Evolutionary conservation across 805 yeast genomes (phyloP), one percentile per base, ranked within the genome.

Genomic region (Ogataea glucozyma): DNA sequence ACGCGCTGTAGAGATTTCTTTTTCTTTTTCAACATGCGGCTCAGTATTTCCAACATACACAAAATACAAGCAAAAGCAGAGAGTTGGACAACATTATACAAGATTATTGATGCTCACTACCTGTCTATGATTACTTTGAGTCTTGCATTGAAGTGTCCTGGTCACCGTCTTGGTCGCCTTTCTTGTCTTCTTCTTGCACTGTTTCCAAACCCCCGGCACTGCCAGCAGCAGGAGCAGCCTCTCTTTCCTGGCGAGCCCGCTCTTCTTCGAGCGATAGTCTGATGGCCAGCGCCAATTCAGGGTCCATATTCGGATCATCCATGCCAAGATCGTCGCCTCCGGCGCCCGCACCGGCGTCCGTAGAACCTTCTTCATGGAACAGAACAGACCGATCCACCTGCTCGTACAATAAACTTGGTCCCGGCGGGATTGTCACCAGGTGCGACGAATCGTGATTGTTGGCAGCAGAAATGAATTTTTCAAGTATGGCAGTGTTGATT

Each of bases 231-330:
- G 51, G 49, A 3, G 63, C 62, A 23, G 78, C 73, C 53, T 80
- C 82, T 60, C 90, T 77, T 52, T 87, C 96, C 61, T 88, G 97
- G 69, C 98, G 81, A 39, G 87, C 83, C 56, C 84, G 86, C 62
- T 91, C 98, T 61, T 93, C 99, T 61, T 93, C 98, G 58, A 93
- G 73, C 0, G 98, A 91, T 65, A 93, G 73, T 61, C 98, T 81
- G 58, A 93, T 77, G 1, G 98, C 99, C 73, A 93, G 74, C 0
- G 98, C 99, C 61, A 93, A 78, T 66, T 93, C 99, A 23, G 98
- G 98, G 58, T 93, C 99, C 81, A 88, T 85, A 52, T 82, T 81
- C 23, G 96, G 91, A 65, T 91, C 98, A 29, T 78, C 79, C 58
- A 83, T 75, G 44, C 81, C 88, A 66, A 79, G 80, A 46, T 71